Evolutionary conservation across 192 early-diverging fungal genomes (phyloP).

Genomic region (Linnemannia schmuckeri): DNA sequence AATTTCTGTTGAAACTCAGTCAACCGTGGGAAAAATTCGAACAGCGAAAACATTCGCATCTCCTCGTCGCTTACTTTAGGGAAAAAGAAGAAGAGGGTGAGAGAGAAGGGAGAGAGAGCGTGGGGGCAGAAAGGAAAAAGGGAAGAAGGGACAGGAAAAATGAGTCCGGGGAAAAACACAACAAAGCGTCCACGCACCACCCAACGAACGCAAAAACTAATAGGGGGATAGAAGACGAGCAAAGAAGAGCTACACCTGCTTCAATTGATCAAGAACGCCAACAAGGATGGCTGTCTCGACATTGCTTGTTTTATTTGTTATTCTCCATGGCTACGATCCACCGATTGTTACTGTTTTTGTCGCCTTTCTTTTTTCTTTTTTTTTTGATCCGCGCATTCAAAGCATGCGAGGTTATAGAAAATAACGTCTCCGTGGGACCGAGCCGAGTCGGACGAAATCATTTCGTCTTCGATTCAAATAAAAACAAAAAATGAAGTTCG

Average conservation of each 20-base stretch:
- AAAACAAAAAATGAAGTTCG: not conserved
- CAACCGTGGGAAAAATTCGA: not conserved
- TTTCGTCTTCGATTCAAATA: not conserved
- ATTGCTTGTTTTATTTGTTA: too few relatives aligned
- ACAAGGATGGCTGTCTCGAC: too few relatives aligned
- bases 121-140: too few relatives aligned
- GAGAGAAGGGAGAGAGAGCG: not conserved
- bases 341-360: too few relatives aligned
- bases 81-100: not conserved
- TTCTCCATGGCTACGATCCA: too few relatives aligned
- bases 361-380: too few relatives aligned
- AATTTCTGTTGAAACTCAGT: not conserved
- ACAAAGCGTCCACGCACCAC: not conserved
- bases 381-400: too few relatives aligned
- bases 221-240: not conserved
- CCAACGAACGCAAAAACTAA: not conserved
- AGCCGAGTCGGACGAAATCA: conserved; percentile 1
- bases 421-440: not conserved
- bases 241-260: too few relatives aligned
- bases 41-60: not conserved
- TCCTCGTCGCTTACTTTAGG: not conserved
- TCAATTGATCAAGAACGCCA: too few relatives aligned
- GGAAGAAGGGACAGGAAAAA: not conserved
- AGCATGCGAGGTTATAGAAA: too few relatives aligned
- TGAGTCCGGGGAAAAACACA: not conserved